Percentiles rank a stretch among this genome's conserved stretches.
Conservation (phyloP, 768 basidiomycete species). For the Podaxis sp. region DNA sequence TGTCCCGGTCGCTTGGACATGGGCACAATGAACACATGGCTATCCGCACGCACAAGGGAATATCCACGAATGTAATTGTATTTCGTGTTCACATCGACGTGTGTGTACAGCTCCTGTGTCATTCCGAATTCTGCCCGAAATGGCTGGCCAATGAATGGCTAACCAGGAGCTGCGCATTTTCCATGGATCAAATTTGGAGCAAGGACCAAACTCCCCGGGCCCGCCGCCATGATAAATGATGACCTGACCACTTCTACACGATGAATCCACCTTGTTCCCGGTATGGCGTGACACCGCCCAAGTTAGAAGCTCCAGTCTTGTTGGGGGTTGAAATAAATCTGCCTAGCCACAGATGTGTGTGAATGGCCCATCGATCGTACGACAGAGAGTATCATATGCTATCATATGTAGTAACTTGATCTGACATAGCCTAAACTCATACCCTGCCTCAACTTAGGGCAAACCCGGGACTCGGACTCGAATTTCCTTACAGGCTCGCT, state of each 20-base stretch:
- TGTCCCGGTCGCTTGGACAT: slow-evolving; percentile 4
- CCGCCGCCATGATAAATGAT: not conserved
- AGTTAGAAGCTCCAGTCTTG: not conserved
- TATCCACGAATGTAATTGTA: not conserved
- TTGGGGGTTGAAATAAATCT: not conserved
- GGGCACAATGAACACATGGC: slow-evolving; percentile 1
- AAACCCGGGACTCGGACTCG: slow-evolving; percentile 7
- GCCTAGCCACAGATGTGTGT: not conserved
- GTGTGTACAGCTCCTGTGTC: not conserved
- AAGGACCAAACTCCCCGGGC: not conserved
- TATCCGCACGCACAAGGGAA: slow-evolving; percentile 3
- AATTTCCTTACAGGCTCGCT: slow-evolving; percentile 1
- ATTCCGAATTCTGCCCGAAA: not conserved
- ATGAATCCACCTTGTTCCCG: not conserved
- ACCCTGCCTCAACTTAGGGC: not conserved
- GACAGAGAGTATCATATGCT: not conserved
- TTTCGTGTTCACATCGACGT: not conserved
- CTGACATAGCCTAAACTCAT: slow-evolving; percentile 3
- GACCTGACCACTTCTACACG: not conserved
- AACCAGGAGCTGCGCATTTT: slow-evolving; percentile 2
- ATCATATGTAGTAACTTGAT: not conserved
- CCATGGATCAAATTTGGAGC: slow-evolving; percentile 7
- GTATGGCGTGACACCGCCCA: not conserved
- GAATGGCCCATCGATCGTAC: not conserved
- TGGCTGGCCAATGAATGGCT: not conserved